phyloP scores from a whole-genome alignment of 2,329 filamentous ascomycete species.

The Fusarium drepaniforme region DNA sequence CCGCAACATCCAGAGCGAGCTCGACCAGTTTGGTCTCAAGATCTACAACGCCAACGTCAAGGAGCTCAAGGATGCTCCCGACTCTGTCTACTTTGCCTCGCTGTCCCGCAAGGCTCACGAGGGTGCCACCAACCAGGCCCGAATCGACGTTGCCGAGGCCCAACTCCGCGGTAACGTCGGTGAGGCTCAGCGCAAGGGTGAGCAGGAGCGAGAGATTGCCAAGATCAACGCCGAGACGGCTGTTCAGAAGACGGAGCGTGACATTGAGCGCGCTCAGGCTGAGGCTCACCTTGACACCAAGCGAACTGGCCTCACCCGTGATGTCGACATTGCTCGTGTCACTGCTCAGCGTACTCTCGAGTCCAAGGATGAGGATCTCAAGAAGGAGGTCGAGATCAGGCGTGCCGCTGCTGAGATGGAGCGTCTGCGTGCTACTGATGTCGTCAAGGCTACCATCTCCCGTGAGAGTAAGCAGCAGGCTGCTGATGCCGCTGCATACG shows the following conservation, averaged over 20 bases:
- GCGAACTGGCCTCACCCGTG: slow-evolving; percentile 78
- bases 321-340: slow-evolving; percentile 82
- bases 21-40: slow-evolving; percentile 83
- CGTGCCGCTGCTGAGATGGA: slow-evolving; percentile 85
- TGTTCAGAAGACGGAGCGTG: slow-evolving; percentile 85
- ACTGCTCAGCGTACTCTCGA: slow-evolving; percentile 80
- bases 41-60: slow-evolving; percentile 84
- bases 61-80: slow-evolving; percentile 85
- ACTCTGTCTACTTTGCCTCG: slow-evolving; percentile 86
- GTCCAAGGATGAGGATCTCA: slow-evolving; percentile 82
- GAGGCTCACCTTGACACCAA: slow-evolving; percentile 81
- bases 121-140: slow-evolving; percentile 84
- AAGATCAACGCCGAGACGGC: slow-evolving; percentile 90
- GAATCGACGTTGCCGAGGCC: slow-evolving; percentile 74
- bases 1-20: slow-evolving; percentile 81
- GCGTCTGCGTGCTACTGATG: slow-evolving; percentile 79
- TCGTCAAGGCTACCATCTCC: slow-evolving; percentile 80
- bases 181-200: slow-evolving; percentile 81
- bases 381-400: slow-evolving; percentile 81
- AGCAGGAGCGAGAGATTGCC: slow-evolving; percentile 87
- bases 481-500: slow-evolving; percentile 75
- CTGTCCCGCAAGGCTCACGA: slow-evolving; percentile 88
- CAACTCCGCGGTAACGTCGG: slow-evolving; percentile 78
- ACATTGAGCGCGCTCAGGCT: slow-evolving; percentile 83
- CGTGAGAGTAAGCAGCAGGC: slow-evolving; percentile 77